Percentiles rank a stretch among this genome's conserved stretches.
These are phyloP conservation scores for Triticum urartu DNA, from an alignment of 176 grass and related monocot genomes.

Conservation along the genomic window DNA sequence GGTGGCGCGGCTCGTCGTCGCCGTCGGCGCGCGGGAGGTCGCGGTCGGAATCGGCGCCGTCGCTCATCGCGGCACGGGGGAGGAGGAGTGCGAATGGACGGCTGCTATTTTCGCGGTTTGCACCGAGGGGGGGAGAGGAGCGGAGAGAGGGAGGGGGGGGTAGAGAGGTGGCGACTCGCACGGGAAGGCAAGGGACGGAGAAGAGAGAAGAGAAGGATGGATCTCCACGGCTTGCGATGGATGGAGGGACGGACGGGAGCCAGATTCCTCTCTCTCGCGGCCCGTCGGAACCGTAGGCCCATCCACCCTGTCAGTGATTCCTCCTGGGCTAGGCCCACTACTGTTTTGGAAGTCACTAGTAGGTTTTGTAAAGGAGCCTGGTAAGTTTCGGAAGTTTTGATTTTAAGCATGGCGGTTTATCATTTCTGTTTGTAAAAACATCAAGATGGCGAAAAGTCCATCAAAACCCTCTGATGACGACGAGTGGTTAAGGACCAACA, in stretches of 20 bases:
- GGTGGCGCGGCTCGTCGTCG: slow-evolving; percentile 32
- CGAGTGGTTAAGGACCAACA: too few relatives aligned
- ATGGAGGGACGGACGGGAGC: background rate
- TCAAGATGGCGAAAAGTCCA: too few relatives aligned
- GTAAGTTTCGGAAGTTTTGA: too few relatives aligned
- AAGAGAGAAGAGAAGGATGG: slow-evolving; percentile 31
- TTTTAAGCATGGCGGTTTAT: too few relatives aligned
- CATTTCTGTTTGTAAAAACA: too few relatives aligned
- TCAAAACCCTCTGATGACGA: too few relatives aligned
- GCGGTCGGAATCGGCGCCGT: slow-evolving; percentile 31
- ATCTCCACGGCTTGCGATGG: slow-evolving; percentile 58
- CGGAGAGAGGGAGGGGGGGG: background rate
- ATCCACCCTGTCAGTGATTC: background rate
- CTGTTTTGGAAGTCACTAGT: background rate
- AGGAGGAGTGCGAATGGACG: slow-evolving; percentile 28
- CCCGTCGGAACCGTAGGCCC: slow-evolving; percentile 6
- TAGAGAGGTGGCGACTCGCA: slow-evolving; percentile 27
- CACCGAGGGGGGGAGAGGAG: slow-evolving; percentile 26
- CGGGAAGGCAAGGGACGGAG: background rate
- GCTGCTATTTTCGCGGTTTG: slow-evolving; percentile 60
- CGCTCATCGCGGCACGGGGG: slow-evolving; percentile 42
- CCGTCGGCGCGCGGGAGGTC: slow-evolving; percentile 30
- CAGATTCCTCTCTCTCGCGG: background rate
- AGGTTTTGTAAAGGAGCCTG: too few relatives aligned
- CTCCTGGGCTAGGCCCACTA: background rate